Evolutionary conservation across 1,284 basidiomycete species (phyloP).

Genomic region (Clitocybe nebularis): DNA sequence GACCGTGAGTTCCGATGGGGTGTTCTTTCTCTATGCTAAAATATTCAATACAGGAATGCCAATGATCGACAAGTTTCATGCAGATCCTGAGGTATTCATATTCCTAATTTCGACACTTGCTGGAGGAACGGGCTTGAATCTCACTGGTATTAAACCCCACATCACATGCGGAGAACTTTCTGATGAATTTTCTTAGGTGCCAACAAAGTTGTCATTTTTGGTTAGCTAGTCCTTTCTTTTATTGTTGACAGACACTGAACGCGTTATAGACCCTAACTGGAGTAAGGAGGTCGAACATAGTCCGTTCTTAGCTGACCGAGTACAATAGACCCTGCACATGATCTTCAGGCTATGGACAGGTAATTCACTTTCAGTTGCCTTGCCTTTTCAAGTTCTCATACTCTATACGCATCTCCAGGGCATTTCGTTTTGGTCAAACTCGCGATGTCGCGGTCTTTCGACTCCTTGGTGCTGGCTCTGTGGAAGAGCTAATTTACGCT

Average conservation of each 20-base stretch:
- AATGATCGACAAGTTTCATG: slow-evolving; percentile 77
- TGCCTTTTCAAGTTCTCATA: neutral
- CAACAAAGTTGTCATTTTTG: slow-evolving; percentile 85
- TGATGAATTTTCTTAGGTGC: slow-evolving; percentile 37
- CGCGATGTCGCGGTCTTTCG: slow-evolving; percentile 85
- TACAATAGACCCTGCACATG: slow-evolving; percentile 73
- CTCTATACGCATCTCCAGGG: slow-evolving; percentile 30
- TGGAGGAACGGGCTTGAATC: slow-evolving; percentile 73
- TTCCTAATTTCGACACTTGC: slow-evolving; percentile 80
- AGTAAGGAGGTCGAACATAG: slow-evolving; percentile 48
- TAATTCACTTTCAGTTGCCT: slow-evolving; percentile 14
- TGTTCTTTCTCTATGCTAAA: neutral
- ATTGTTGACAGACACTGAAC: slow-evolving; percentile 5
- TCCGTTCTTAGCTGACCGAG: neutral
- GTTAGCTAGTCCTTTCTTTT: slow-evolving; percentile 32
- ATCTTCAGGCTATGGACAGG: slow-evolving; percentile 86
- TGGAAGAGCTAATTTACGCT: slow-evolving; percentile 83
- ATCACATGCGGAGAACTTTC: neutral
- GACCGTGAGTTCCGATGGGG: slow-evolving; percentile 48
- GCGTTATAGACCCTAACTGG: slow-evolving; percentile 75
- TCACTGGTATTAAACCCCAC: slow-evolving; percentile 39
- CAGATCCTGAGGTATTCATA: slow-evolving; percentile 68
- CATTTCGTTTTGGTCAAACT: slow-evolving; percentile 85
- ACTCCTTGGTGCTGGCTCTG: slow-evolving; percentile 79
- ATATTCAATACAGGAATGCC: slow-evolving; percentile 58